Base-by-base conservation (phyloP, 208 protist species). In the Strigomonas oncopelti region DNA sequence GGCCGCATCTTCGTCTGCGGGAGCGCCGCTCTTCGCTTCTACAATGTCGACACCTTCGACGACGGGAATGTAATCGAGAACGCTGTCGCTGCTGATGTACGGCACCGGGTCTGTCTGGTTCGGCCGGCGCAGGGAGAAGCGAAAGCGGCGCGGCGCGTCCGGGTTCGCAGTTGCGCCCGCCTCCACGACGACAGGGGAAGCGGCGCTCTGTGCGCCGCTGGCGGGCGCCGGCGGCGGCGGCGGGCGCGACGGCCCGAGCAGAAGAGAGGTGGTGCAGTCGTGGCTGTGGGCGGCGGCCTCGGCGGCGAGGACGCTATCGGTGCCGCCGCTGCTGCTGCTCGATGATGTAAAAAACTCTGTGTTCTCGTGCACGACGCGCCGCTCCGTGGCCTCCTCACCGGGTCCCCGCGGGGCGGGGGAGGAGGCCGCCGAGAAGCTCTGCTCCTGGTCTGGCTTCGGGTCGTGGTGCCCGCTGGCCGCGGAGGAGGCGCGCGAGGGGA, bases 1-100 rank as follows among this genome's bases (percentile, higher is more conserved):
- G 28, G 24, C 48, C 45, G 4, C 18, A 0, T 55, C 45, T 53
- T 16, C 42, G 53, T n/a, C 34, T 55, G 3, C 20, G 4, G 9
- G 3, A 5, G 25, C 7, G 28, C 24, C n/a, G 8, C 22, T 4
- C 22, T 28, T 53, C 36, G 54, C 24, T 5, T 46, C 25, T 38
- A 74, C 8, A 28, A 77, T 42, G 60, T 82, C 81, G 1, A 69
- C 60, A 11, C 84, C 87, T 54, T 88, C 79, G 53, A 93, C 76
- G 45, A 83, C 85, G 20, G 82, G 77, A 1, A 64, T 69, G 61
- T 83, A 91, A 34, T 78, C 59, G 20, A 88, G 65, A 18, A 88
- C 63, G 53, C 82, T 72, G 13, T 88, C 77, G 0, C 68, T 65
- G 25, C 71, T 65, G 14, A 72, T 54, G 65, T 84, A 81, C 36